phyloP scores from a whole-genome alignment of 2,329 filamentous ascomycete species.

The Alternaria novae-zelandiae region DNA sequence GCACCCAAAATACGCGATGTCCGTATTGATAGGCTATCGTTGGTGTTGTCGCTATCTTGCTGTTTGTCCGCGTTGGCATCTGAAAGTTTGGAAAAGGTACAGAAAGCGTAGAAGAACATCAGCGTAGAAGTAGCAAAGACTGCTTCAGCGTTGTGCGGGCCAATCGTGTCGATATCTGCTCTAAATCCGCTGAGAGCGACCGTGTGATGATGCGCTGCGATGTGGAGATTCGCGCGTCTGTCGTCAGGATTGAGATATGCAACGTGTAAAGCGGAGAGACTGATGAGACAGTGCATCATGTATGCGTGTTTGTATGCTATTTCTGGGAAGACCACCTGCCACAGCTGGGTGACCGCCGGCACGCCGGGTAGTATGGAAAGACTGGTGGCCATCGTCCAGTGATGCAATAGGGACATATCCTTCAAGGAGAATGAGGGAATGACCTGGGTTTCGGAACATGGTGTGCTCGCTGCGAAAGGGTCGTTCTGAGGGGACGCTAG shows the following conservation, averaged over 20 bases:
- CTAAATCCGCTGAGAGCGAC: conserved; percentile 19
- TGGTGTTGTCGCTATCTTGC: background rate
- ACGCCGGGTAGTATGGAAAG: conserved; percentile 10
- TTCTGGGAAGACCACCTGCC: conserved; percentile 20
- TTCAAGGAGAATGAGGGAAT: conserved; percentile 12
- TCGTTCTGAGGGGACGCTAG: background rate
- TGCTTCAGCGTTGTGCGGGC: conserved; percentile 12
- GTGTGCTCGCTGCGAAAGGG: background rate
- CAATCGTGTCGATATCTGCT: conserved; percentile 8
- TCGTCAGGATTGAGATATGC: conserved; percentile 16
- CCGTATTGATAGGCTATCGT: background rate
- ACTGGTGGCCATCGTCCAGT: conserved; percentile 25
- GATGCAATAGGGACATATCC: conserved; percentile 25
- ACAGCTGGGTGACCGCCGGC: conserved; percentile 7
- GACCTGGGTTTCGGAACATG: background rate
- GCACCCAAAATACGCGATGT: conserved; percentile 22
- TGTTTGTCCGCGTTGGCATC: conserved; percentile 1
- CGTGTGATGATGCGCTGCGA: conserved; percentile 18
- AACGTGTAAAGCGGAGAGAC: conserved; percentile 23
- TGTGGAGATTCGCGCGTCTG: background rate
- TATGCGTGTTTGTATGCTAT: conserved; percentile 19
- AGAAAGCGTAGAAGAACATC: conserved; percentile 25
- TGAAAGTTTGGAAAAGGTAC: conserved; percentile 23
- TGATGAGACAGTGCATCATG: conserved; percentile 26
- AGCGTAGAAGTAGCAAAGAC: conserved; percentile 21